phyloP scores from a whole-genome alignment of 495 filamentous ascomycete species.

The Aspergillus bridgeri region DNA sequence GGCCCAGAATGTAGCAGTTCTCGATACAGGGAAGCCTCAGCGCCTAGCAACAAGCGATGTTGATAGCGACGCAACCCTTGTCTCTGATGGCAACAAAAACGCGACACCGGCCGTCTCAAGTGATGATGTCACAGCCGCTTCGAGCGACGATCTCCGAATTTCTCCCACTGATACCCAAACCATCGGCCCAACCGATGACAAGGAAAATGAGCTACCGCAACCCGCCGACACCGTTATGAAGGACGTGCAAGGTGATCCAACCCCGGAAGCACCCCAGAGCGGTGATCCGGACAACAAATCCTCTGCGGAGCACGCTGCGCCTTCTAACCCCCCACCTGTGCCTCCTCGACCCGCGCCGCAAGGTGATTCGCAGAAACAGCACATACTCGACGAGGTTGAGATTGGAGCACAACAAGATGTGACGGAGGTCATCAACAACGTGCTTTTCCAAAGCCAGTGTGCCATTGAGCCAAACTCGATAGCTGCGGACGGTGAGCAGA shows the following conservation, averaged over 20 bases:
- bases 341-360: slow-evolving; percentile 43
- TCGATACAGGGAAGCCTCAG: slow-evolving; percentile 19
- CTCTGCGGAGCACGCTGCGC: slow-evolving; percentile 6
- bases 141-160: background rate
- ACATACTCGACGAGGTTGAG: slow-evolving; percentile 54
- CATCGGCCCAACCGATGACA: slow-evolving; percentile 26
- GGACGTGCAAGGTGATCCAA: slow-evolving; percentile 13
- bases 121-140: slow-evolving; percentile 19
- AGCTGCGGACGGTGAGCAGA: slow-evolving; percentile 66
- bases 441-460: slow-evolving; percentile 83
- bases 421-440: slow-evolving; percentile 89
- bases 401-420: slow-evolving; percentile 81
- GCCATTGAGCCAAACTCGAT: slow-evolving; percentile 67
- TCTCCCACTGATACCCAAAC: background rate
- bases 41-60: slow-evolving; percentile 24
- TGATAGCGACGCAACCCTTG: slow-evolving; percentile 52
- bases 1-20: slow-evolving; percentile 12
- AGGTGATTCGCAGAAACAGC: slow-evolving; percentile 36
- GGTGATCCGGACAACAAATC: slow-evolving; percentile 3
- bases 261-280: slow-evolving; percentile 8
- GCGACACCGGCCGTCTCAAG: slow-evolving; percentile 22
- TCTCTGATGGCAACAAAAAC: slow-evolving; percentile 31
- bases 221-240: slow-evolving; percentile 16
- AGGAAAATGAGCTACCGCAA: slow-evolving; percentile 41
- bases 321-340: slow-evolving; percentile 40